Conservation (phyloP, 2,329 filamentous ascomycete genomes). For the Gaeumannomyces sp. region DNA sequence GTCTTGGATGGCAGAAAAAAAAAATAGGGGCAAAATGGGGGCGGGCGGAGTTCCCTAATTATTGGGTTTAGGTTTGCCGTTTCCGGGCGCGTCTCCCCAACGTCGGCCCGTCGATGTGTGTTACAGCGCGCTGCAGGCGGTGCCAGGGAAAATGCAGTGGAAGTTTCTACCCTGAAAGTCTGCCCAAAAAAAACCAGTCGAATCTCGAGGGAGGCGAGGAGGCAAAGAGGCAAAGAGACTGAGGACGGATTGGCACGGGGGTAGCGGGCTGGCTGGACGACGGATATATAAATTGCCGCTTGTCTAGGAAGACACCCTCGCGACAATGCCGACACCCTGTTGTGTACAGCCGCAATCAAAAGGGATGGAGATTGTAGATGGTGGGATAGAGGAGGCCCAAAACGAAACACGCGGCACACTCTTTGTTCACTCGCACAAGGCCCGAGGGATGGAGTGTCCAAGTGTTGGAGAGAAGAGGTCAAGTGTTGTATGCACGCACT, state of each 20-base stretch:
- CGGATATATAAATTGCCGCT: no score
- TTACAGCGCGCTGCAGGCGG: not conserved
- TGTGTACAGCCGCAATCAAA: no score
- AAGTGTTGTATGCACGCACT: not conserved
- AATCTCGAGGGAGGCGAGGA: not conserved
- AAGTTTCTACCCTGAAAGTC: not conserved
- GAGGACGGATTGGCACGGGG: not conserved
- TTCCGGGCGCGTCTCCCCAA: not conserved
- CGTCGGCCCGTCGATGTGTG: not conserved
- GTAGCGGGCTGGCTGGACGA: no score
- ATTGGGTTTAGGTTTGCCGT: not conserved
- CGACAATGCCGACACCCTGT: no score
- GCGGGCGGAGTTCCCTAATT: conserved; percentile 1
- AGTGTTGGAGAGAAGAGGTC: not conserved
- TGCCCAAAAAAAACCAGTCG: no score
- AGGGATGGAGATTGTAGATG: no score
- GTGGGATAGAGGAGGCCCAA: no score
- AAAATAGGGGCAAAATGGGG: not conserved
- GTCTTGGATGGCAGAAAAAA: not conserved
- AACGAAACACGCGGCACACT: no score
- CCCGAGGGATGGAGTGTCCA: no score
- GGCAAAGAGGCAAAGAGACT: not conserved
- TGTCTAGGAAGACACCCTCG: no score
- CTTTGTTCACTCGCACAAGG: no score
- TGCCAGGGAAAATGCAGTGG: not conserved